Evolutionary conservation across 1,139 yeast species (phyloP).

Genomic region (Saccharomycopsis hybrid): DNA sequence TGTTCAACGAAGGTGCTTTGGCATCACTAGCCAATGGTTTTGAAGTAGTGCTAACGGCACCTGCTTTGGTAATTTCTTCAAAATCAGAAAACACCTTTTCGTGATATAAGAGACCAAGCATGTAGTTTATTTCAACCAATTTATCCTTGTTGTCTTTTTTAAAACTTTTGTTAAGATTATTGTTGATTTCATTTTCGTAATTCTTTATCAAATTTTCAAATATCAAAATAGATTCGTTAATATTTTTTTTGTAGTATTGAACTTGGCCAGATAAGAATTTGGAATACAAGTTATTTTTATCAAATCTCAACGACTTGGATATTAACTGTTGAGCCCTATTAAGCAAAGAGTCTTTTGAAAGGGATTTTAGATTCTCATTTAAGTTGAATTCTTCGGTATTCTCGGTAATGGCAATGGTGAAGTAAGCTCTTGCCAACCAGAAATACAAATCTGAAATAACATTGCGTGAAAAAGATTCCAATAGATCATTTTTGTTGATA

Average conservation of each 20-base stretch:
- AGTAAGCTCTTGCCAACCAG: conserved; percentile 19
- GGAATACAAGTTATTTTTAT: conserved; percentile 60
- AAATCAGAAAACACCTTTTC: conserved; percentile 31
- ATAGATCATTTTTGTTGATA: conserved; percentile 28
- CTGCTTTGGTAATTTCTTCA: conserved; percentile 22
- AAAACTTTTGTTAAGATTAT: neutral
- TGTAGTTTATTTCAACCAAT: conserved; percentile 67
- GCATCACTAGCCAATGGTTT: neutral
- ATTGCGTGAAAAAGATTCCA: conserved; percentile 7
- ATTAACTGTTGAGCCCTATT: conserved; percentile 67
- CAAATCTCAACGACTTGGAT: conserved; percentile 59
- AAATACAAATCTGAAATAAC: conserved; percentile 18
- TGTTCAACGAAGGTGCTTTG: conserved; percentile 14
- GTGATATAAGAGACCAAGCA: conserved; percentile 69
- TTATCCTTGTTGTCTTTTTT: conserved; percentile 40
- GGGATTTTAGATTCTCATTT: conserved; percentile 49
- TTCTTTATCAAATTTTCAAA: conserved; percentile 64
- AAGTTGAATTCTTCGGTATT: conserved; percentile 47
- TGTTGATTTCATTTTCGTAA: conserved; percentile 8
- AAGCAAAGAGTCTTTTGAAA: conserved; percentile 49
- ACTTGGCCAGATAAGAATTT: conserved; percentile 84
- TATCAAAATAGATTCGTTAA: conserved; percentile 83
- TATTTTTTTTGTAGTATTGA: conserved; percentile 64
- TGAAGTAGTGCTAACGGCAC: conserved; percentile 1
- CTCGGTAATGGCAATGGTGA: conserved; percentile 27